These are phyloP conservation scores for Volvariella surrecta DNA, from an alignment of 1,284 basidiomycete genomes.

Conservation along the genomic window DNA sequence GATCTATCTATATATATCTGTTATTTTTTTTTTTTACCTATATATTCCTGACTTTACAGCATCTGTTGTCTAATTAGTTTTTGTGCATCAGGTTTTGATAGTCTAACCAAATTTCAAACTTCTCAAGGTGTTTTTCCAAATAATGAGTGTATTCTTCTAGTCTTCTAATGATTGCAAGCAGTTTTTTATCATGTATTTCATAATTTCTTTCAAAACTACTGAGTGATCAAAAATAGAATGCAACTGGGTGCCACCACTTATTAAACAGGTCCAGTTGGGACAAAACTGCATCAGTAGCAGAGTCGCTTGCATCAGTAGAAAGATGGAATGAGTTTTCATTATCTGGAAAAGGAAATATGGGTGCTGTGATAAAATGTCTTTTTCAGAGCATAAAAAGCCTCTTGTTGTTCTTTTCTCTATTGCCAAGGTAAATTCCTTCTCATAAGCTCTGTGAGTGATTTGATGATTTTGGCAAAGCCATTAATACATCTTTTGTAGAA, in stretches of 20 bases:
- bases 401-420: too few species aligned
- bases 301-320: too few species aligned
- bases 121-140: conserved; percentile 1
- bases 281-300: conserved; percentile 21
- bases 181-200: conserved; percentile 11
- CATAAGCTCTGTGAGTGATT: too few species aligned
- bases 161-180: conserved; percentile 10
- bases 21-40: too few species aligned
- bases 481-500: too few species aligned
- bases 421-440: too few species aligned
- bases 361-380: conserved; percentile 12
- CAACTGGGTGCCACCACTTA: conserved; percentile 8
- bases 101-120: conserved; percentile 6
- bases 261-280: conserved; percentile 12
- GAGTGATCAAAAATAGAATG: conserved; percentile 8
- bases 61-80: conserved; percentile 29
- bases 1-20: too few species aligned
- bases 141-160: conserved; percentile 9
- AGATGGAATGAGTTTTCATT: conserved; percentile 13
- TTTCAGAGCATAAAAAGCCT: too few species aligned
- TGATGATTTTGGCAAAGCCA: too few species aligned
- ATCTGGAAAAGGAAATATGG: conserved; percentile 14
- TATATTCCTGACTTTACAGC: too few species aligned
- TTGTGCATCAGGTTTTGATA: conserved; percentile 14
- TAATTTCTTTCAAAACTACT: conserved; percentile 9